Evolutionary conservation across 805 yeast genomes (phyloP).

Genomic region (Lachancea lanzarotensis): DNA sequence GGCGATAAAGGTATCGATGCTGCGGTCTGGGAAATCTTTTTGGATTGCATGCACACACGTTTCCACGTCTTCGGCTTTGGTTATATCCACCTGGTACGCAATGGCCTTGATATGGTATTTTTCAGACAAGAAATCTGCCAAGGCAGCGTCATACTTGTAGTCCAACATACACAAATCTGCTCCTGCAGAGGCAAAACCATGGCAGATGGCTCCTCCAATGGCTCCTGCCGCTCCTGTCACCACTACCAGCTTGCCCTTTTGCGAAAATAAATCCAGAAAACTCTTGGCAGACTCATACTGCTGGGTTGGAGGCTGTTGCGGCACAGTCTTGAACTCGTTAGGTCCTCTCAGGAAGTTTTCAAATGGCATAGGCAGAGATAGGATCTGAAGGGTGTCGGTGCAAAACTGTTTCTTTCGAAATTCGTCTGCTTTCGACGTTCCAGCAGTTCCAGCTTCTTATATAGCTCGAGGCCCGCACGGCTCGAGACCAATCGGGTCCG

Average conservation of each 20-base stretch:
- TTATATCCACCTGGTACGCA: conserved; percentile 41
- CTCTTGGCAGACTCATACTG: conserved; percentile 11
- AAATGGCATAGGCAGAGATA: conserved; percentile 10
- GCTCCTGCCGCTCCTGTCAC: conserved; percentile 85
- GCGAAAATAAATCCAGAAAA: conserved; percentile 57
- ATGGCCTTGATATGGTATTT: conserved; percentile 54
- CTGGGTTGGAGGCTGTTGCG: conserved; percentile 17
- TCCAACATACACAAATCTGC: conserved; percentile 37
- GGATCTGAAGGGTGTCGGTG: background rate
- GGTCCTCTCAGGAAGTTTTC: conserved; percentile 14
- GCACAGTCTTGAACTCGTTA: conserved; percentile 11
- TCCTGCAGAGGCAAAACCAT: conserved; percentile 80
- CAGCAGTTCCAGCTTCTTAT: background rate
- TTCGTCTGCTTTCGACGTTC: background rate
- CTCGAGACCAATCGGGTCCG: background rate
- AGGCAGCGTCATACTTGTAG: conserved; percentile 13
- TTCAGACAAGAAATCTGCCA: conserved; percentile 16
- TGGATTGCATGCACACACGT: conserved; percentile 34
- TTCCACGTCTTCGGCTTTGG: conserved; percentile 25
- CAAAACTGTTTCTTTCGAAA: background rate
- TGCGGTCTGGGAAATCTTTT: conserved; percentile 60
- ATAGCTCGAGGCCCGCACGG: no score
- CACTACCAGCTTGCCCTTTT: conserved; percentile 75
- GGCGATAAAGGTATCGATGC: conserved; percentile 77
- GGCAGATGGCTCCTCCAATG: conserved; percentile 75